Evolutionary conservation across 2,329 filamentous ascomycete species (phyloP), one percentile per base, ranked within the genome.

Genomic region (Penicillium brasilianum): DNA sequence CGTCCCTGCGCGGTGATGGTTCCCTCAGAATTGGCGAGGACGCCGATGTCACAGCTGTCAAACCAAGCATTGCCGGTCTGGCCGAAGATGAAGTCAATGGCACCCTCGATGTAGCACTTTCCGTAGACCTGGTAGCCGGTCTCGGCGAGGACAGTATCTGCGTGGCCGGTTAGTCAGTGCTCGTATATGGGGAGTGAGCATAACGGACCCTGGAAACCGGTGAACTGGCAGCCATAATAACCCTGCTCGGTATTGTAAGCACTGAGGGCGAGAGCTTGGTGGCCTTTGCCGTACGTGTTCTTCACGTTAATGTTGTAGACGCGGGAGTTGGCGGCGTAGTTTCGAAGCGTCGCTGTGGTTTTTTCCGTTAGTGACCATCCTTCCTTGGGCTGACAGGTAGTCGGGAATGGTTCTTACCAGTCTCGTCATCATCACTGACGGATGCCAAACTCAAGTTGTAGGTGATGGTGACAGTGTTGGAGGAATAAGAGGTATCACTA

Each of bases 381-480:
- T 14, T 5, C 25, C n/a, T 30, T 5, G 11, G 36, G 25, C 3
- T 36, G 28, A 44, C 28, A 5, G 11, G 9, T 20, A 8, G 7
- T 41, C 50, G 11, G 11, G 3, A 18, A 13, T 53, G 11, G 7
- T 53, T 3, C 63, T 28, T 32, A 68, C 67, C 67, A 32, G 69
- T 67, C 41, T 65, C 56, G 37, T 72, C 69, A 36, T 70, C 68
- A 32, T 66, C 51, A 9, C 57, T 56, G 14, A 60, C 65, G 22
- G 61, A 53, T 2, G 49, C 48, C 13, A 61, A 41, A 28, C 57
- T 62, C 25, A 70, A 51, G 28, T 49, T 58, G 22, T 64, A 43
- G 16, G 80, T 83, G 67, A 84, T 82, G 62, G 81, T 88, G 22
- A 88, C 88, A 34, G 80, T 78, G 76, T 90, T 90, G 58, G 74